Percentiles rank a stretch among this genome's conserved stretches.
These are phyloP conservation scores for Saccharomycodes ludwigii DNA, from an alignment of 805 yeast genomes.

Conservation along the genomic window DNA sequence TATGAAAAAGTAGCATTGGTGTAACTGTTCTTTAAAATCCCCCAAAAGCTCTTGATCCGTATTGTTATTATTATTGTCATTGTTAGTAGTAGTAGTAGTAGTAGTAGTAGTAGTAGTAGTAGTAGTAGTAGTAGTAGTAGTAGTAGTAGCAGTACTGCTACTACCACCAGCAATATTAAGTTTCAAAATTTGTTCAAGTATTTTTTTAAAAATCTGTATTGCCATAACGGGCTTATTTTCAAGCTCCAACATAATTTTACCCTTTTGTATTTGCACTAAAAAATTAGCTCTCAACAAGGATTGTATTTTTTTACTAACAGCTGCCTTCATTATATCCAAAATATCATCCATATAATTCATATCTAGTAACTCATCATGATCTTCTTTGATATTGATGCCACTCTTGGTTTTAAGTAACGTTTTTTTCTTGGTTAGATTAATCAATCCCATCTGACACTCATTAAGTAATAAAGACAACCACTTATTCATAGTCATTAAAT, in stretches of 20 bases:
- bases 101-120: too few relatives aligned
- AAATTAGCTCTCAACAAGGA: slow-evolving; percentile 37
- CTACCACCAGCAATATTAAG: not conserved
- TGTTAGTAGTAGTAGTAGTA: too few relatives aligned
- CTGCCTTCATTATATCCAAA: slow-evolving; percentile 47
- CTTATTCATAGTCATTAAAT: slow-evolving; percentile 36
- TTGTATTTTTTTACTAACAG: slow-evolving; percentile 37
- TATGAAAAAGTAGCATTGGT: slow-evolving; percentile 64
- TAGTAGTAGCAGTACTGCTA: too few relatives aligned
- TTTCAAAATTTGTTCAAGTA: slow-evolving; percentile 10
- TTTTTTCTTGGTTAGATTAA: slow-evolving; percentile 6
- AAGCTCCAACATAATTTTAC: slow-evolving; percentile 52
- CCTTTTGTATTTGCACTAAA: slow-evolving; percentile 40
- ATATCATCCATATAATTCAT: slow-evolving; percentile 54
- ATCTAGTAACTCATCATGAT: slow-evolving; percentile 17
- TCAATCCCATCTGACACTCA: slow-evolving; percentile 6
- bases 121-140: too few relatives aligned
- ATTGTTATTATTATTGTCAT: too few relatives aligned
- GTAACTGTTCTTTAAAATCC: slow-evolving; percentile 56
- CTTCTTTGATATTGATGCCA: slow-evolving; percentile 16
- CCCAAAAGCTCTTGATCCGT: too few relatives aligned
- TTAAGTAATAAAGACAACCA: slow-evolving; percentile 42
- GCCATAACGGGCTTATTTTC: slow-evolving; percentile 41
- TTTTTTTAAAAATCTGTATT: slow-evolving; percentile 29
- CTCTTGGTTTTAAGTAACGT: slow-evolving; percentile 7